Base-by-base conservation (phyloP, 805 yeast species). In the Kuraishia ogatae region DNA sequence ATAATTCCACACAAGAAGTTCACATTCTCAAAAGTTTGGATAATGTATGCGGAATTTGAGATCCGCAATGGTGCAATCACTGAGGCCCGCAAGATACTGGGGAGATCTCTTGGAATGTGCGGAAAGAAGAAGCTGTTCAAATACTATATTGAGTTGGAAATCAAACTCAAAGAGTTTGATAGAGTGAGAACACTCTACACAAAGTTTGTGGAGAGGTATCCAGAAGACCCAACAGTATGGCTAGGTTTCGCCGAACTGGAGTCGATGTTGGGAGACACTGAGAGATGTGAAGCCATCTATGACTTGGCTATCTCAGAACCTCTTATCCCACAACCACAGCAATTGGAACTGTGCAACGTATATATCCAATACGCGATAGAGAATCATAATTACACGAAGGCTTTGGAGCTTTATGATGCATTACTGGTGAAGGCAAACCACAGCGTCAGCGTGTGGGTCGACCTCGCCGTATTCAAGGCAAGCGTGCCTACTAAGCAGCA, bases 21-120 rank as follows among this genome's bases (percentile, higher is more conserved):
- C 62, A 81, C 89, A 0, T 88, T 88, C 62, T 82, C 83, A 1
- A 85, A 87, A 58, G 62, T 87, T 2, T 92, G 97, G 97, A 76
- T 81, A 5, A 68, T 75, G 59, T 85, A 69, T 66, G 83, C 89
- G 1, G 79, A 88, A 56, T 91, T 87, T 69, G 92, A 88, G 66
- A 67, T 92, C 1, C 76, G 98, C 39, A 81, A 82, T 28, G 73
- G 72, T 5, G 66, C 77, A 54, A 55, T 89, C 2, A 20, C 66
- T 0, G 62, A 65, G 11, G 89, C 92, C 2, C 74, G 97, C 47
- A 85, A 82, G 64, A 67, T 87, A 1, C 67, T 89, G 24, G 97
- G 97, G 0, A 73, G 77, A 52, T 79, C 89, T 0, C 73, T 93
- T 20, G 97, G 96, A 0, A 70, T 75, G 50, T 77, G 80, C 50